These are phyloP conservation scores for Fusarium verrucosum DNA, from an alignment of 2,329 filamentous ascomycete genomes.

Conservation along the genomic window DNA sequence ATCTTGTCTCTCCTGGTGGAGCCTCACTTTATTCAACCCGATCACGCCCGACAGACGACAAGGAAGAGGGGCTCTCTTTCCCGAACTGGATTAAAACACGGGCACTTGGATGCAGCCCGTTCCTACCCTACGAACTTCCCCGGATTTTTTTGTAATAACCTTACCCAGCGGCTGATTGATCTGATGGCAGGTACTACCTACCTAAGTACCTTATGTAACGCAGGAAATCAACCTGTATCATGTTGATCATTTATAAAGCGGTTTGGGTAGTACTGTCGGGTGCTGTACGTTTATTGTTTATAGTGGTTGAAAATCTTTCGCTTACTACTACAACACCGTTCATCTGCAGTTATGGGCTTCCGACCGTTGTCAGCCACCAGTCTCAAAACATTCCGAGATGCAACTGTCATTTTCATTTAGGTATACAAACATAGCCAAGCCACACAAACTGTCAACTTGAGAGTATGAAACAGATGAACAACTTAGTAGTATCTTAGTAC, in stretches of 20 bases:
- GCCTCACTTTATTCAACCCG: slow-evolving; percentile 24
- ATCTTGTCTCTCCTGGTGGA: slow-evolving; percentile 6
- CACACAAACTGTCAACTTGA: not conserved
- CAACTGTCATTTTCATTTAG: not conserved
- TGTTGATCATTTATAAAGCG: not conserved
- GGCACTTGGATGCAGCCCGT: slow-evolving; percentile 19
- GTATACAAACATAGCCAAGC: not conserved
- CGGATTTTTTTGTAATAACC: slow-evolving; percentile 26
- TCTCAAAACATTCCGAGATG: too few relatives aligned
- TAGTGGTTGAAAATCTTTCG: not conserved
- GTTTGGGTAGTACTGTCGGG: not conserved
- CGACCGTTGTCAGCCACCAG: not conserved
- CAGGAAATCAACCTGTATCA: too few relatives aligned
- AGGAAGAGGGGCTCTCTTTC: slow-evolving; percentile 17
- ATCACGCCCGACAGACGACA: slow-evolving; percentile 28
- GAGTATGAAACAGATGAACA: not conserved
- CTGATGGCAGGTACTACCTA: too few relatives aligned
- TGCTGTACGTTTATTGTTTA: not conserved
- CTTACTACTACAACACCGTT: not conserved
- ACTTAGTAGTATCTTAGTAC: too few relatives aligned
- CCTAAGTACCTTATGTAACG: too few relatives aligned
- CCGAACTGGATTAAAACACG: slow-evolving; percentile 19
- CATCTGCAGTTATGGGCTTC: not conserved
- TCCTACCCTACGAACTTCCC: slow-evolving; percentile 30
- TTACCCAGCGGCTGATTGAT: slow-evolving; percentile 21